phyloP scores from a whole-genome alignment of 371 early-diverging fungal species.

The Fennellomyces sp. region DNA sequence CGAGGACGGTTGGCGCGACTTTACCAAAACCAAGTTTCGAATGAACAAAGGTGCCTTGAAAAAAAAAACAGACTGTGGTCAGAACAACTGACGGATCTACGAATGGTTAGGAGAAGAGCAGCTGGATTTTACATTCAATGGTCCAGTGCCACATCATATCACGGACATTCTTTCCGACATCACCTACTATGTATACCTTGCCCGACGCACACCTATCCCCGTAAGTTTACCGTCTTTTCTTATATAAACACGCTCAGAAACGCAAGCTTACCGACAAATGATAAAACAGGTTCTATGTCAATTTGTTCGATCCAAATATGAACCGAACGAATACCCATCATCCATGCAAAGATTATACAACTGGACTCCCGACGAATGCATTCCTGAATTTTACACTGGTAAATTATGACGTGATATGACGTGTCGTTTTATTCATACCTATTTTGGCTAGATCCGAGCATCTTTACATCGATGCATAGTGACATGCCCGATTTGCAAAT shows the following conservation, averaged over 20 bases:
- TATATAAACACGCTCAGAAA: too few species aligned
- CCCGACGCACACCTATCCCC: conserved; percentile 67
- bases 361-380: conserved; percentile 81
- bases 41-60: conserved; percentile 59
- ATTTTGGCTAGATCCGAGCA: conserved; percentile 41
- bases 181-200: conserved; percentile 72
- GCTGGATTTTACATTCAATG: conserved; percentile 69
- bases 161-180: conserved; percentile 74
- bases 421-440: neutral
- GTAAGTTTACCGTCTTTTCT: conserved; percentile 25
- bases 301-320: conserved; percentile 72
- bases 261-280: too few species aligned
- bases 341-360: conserved; percentile 66
- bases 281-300: conserved; percentile 55
- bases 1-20: conserved; percentile 66
- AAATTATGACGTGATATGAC: neutral
- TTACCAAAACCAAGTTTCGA: conserved; percentile 69
- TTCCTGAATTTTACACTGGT: conserved; percentile 74
- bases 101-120: conserved; percentile 68
- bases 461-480: conserved; percentile 67
- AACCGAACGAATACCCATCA: conserved; percentile 72
- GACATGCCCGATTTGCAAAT: conserved; percentile 74
- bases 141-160: conserved; percentile 74
- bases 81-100: too few species aligned
- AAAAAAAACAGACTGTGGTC: neutral